phyloP scores from a whole-genome alignment of 805 yeast species.

The Wickerhamiella occidentalis region DNA sequence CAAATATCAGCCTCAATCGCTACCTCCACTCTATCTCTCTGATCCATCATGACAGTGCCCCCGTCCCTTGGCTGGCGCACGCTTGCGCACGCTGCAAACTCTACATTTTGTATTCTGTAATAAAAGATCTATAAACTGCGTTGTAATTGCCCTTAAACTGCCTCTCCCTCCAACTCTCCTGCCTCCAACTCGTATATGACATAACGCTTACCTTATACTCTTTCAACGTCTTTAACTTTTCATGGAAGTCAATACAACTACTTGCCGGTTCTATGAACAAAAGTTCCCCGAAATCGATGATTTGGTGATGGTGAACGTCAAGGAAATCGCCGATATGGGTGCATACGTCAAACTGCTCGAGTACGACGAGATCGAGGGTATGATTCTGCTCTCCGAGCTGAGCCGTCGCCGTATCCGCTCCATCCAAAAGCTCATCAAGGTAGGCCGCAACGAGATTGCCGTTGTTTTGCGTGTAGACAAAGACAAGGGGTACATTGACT shows the following conservation, averaged over 20 bases:
- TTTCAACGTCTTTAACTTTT: background rate
- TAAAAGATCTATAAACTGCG: too few species aligned
- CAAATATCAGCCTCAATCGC: too few species aligned
- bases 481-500: conserved; percentile 95
- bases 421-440: conserved; percentile 92
- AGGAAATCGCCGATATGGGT: conserved; percentile 93
- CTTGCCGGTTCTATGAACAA: conserved; percentile 95
- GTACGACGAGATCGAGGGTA: conserved; percentile 97
- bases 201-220: background rate
- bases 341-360: conserved; percentile 90
- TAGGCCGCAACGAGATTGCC: conserved; percentile 96
- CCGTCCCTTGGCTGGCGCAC: too few species aligned
- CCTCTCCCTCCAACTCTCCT: too few species aligned
- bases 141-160: too few species aligned
- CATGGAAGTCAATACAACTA: conserved; percentile 36
- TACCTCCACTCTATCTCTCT: too few species aligned
- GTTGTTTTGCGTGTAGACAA: conserved; percentile 96
- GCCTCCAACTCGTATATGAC: too few species aligned
- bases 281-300: conserved; percentile 98
- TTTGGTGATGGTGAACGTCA: conserved; percentile 95
- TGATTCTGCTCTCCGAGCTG: conserved; percentile 89
- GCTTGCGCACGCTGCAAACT: too few species aligned
- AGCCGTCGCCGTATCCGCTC: conserved; percentile 98
- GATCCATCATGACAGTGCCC: too few species aligned
- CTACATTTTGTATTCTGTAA: too few species aligned